Evolutionary conservation across 768 basidiomycete genomes (phyloP).

Genomic region (Coprinopsis marcescibilis): DNA sequence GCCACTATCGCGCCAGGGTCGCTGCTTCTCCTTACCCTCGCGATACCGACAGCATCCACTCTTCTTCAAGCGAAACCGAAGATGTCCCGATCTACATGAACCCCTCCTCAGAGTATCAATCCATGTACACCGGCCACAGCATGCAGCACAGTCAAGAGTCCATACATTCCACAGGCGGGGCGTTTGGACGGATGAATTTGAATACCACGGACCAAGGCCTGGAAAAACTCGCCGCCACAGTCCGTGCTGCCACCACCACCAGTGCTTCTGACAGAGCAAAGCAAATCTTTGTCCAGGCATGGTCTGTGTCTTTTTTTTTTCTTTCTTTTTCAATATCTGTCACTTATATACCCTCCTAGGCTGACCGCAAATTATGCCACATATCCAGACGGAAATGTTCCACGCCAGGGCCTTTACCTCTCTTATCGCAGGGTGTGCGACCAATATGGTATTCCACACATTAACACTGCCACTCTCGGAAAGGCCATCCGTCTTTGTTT

Average conservation of each 20-base stretch:
- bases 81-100: slow-evolving; percentile 76
- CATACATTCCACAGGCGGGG: slow-evolving; percentile 64
- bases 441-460: slow-evolving; percentile 88
- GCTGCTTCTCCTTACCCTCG: slow-evolving; percentile 83
- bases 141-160: slow-evolving; percentile 46
- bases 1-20: slow-evolving; percentile 74
- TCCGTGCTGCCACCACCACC: slow-evolving; percentile 83
- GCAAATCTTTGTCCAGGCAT: slow-evolving; percentile 90
- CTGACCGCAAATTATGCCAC: slow-evolving; percentile 85
- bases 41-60: slow-evolving; percentile 81
- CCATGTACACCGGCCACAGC: slow-evolving; percentile 51
- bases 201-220: slow-evolving; percentile 64
- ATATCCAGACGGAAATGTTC: slow-evolving; percentile 89
- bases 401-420: slow-evolving; percentile 90
- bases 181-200: slow-evolving; percentile 74
- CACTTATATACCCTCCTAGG: slow-evolving; percentile 36
- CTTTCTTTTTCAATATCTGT: slow-evolving; percentile 14
- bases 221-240: slow-evolving; percentile 83
- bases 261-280: slow-evolving; percentile 89
- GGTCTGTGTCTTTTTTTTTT: slow-evolving; percentile 43
- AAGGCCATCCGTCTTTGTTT: slow-evolving; percentile 93
- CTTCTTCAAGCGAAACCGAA: slow-evolving; percentile 85
- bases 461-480: slow-evolving; percentile 93
- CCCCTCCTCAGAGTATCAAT: slow-evolving; percentile 55
- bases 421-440: slow-evolving; percentile 89